Percentiles rank a stretch among this genome's conserved stretches.
phyloP scores from a whole-genome alignment of 1,284 basidiomycete genomes.

The Ustilago tritici region DNA sequence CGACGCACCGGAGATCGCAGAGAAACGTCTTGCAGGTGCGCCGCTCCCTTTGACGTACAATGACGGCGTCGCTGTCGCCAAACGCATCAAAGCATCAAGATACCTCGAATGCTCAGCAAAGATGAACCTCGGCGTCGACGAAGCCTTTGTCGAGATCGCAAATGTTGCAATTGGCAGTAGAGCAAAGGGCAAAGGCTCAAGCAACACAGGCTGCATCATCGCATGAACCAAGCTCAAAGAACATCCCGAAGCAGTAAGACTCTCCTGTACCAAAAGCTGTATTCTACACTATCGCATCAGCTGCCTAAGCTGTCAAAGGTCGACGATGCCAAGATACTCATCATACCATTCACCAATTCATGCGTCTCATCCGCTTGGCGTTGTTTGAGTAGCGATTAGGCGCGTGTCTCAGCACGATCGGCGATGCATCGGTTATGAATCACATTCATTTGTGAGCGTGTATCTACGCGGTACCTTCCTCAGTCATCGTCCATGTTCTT shows the following conservation, averaged over 20 bases:
- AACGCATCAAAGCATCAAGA: slow-evolving; percentile 35
- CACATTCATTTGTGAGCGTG: background rate
- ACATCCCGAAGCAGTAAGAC: background rate
- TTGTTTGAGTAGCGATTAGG: background rate
- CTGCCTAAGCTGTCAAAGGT: background rate
- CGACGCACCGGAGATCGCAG: slow-evolving; percentile 79
- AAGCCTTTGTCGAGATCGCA: slow-evolving; percentile 76
- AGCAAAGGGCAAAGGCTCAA: background rate
- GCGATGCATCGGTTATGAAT: background rate
- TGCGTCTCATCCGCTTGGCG: background rate
- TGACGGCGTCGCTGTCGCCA: slow-evolving; percentile 71
- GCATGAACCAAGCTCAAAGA: slow-evolving; percentile 4
- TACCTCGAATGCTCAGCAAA: slow-evolving; percentile 88
- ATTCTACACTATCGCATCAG: background rate
- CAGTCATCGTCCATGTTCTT: slow-evolving; percentile 33
- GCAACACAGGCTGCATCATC: slow-evolving; percentile 13
- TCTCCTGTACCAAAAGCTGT: slow-evolving; percentile 1
- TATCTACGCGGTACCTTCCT: background rate
- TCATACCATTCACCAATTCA: background rate
- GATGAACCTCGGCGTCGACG: slow-evolving; percentile 89
- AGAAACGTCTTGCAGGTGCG: slow-evolving; percentile 66
- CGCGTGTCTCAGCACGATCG: background rate
- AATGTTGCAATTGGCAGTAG: slow-evolving; percentile 16
- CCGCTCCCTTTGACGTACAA: slow-evolving; percentile 85
- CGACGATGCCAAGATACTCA: background rate